Evolutionary conservation across 1,284 basidiomycete species (phyloP).

Genomic region (Cerioporus squamosus): DNA sequence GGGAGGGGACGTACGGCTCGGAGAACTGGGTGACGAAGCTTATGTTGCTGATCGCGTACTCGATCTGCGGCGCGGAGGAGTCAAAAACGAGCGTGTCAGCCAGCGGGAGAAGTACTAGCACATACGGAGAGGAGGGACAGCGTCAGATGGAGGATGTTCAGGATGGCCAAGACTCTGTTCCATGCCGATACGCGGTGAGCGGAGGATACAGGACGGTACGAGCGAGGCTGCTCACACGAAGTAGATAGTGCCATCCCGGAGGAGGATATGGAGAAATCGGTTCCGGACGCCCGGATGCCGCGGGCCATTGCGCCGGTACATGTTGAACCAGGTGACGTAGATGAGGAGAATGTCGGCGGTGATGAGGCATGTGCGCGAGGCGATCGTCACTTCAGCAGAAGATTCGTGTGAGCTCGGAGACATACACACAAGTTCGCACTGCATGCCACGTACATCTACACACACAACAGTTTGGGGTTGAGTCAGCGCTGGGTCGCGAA

Average conservation of each 20-base stretch:
- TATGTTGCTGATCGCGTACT: constrained; percentile 3
- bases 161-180: not conserved
- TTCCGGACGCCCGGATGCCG: constrained; percentile 1
- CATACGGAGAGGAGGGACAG: constrained; percentile 3
- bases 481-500: not conserved
- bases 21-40: constrained; percentile 6
- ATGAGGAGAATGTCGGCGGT: constrained; percentile 5
- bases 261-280: constrained; percentile 3
- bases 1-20: constrained; percentile 5
- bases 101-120: no score
- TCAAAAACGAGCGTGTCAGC: not conserved
- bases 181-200: not conserved
- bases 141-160: constrained; percentile 4
- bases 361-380: constrained; percentile 5
- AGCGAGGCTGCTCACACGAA: not conserved
- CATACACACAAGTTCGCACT: no score
- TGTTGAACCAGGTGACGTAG: constrained; percentile 5
- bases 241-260: constrained; percentile 3
- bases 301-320: not conserved
- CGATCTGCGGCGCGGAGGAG: not conserved
- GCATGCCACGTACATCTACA: no score
- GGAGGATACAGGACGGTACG: no score
- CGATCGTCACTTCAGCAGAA: constrained; percentile 1
- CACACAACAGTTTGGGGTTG: no score
- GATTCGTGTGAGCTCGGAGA: not conserved